Evolutionary conservation across 108 stramenopile genomes (phyloP).

Genomic region (Phaeodactylum tricornutum): DNA sequence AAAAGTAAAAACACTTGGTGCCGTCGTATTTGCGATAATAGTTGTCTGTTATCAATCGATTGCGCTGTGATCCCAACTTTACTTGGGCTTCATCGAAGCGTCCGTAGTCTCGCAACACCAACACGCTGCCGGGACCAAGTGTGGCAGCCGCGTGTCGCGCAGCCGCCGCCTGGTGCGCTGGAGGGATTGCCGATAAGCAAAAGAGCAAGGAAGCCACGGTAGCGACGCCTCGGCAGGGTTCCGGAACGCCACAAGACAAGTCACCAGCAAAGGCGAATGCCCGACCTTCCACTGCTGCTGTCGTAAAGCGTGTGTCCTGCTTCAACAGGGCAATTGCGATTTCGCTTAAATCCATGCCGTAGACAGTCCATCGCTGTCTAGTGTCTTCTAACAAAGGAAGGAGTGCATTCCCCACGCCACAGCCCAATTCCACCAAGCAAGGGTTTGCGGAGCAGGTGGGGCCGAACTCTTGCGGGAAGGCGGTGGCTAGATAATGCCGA

Average conservation of each 20-base stretch:
- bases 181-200: slow-evolving; percentile 73
- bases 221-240: slow-evolving; percentile 26
- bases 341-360: slow-evolving; percentile 49
- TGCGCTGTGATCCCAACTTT: slow-evolving; percentile 35
- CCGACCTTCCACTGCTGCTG: slow-evolving; percentile 15
- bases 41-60: slow-evolving; percentile 49
- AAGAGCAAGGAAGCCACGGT: slow-evolving; percentile 65
- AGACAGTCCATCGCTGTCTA: slow-evolving; percentile 18
- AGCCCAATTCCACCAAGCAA: slow-evolving; percentile 73
- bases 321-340: slow-evolving; percentile 48
- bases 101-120: slow-evolving; percentile 84
- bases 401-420: slow-evolving; percentile 84
- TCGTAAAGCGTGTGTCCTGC: slow-evolving; percentile 41
- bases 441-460: slow-evolving; percentile 3
- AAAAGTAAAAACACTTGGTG: slow-evolving; percentile 66
- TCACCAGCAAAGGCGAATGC: slow-evolving; percentile 37
- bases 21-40: slow-evolving; percentile 51
- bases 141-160: slow-evolving; percentile 36
- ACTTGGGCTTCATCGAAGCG: slow-evolving; percentile 81
- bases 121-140: slow-evolving; percentile 49
- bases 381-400: slow-evolving; percentile 45
- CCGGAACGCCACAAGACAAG: slow-evolving; percentile 32
- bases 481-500: slow-evolving; percentile 74
- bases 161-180: slow-evolving; percentile 22
- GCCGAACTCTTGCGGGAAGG: slow-evolving; percentile 65